Evolutionary conservation across 2,329 filamentous ascomycete species (phyloP).

Genomic region (Pezicula neosporulosa): DNA sequence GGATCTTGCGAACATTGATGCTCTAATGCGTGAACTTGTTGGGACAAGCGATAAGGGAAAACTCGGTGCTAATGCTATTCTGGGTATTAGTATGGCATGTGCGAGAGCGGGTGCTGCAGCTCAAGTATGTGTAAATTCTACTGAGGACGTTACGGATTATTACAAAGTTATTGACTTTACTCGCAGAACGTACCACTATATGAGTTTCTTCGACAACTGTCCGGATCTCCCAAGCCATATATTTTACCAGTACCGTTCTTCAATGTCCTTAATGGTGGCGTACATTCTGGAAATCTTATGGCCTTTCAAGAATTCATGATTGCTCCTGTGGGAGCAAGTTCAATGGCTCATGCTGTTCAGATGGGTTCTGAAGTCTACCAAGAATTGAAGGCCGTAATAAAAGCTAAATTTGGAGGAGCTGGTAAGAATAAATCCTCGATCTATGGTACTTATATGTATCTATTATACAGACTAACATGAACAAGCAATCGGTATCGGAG

Average conservation of each 20-base stretch:
- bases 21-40: slow-evolving; percentile 50
- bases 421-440: slow-evolving; percentile 12
- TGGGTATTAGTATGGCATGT: slow-evolving; percentile 57
- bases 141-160: too few relatives aligned
- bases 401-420: slow-evolving; percentile 25
- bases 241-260: slow-evolving; percentile 55
- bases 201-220: slow-evolving; percentile 51
- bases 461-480: background rate
- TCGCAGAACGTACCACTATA: slow-evolving; percentile 47
- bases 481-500: slow-evolving; percentile 29
- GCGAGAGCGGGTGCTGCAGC: slow-evolving; percentile 53
- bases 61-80: slow-evolving; percentile 57
- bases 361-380: slow-evolving; percentile 32
- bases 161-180: too few relatives aligned
- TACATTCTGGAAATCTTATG: slow-evolving; percentile 35
- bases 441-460: background rate
- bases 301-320: slow-evolving; percentile 46
- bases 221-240: slow-evolving; percentile 31
- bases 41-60: slow-evolving; percentile 56
- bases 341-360: slow-evolving; percentile 25
- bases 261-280: slow-evolving; percentile 54
- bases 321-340: slow-evolving; percentile 19
- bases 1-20: slow-evolving; percentile 50
- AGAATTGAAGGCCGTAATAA: slow-evolving; percentile 27
- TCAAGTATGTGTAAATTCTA: slow-evolving; percentile 30